Evolutionary conservation across 306 rosid species (phyloP), one percentile per base, ranked within the genome.

Genomic region (Cajanus cajan): DNA sequence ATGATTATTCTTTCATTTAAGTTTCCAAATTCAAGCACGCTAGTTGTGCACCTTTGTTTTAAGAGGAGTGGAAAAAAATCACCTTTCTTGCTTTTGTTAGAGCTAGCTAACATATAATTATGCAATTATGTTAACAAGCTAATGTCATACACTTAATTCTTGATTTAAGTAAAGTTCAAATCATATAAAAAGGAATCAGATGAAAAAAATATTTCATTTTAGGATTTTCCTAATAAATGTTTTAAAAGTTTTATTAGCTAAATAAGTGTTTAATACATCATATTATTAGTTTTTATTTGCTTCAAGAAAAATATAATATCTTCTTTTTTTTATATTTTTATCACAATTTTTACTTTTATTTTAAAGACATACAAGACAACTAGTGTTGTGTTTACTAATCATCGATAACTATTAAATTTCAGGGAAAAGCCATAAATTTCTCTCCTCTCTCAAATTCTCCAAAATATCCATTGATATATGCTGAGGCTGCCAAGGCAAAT

Each of bases 351-450:
- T 24, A 22, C 7, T 68, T 43, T 33, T 31, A n/a, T 70, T 65
- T 65, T 9, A 4, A 51, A 31, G 16, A 6, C 7, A 19, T 51
- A 12, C 2, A 47, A 14, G 61, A 8, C 9, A 18, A 33, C 15
- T 77, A 54, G 10, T 51, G 7, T n/a, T 2, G 4, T 44, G 1
- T 28, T 47, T 68, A 63, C 4, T 25, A 1, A 50, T 62, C 2
- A n/a, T 39, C 33, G 63, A 11, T 47, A 25, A 68, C 61, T 41
- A 28, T 36, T 44, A 44, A 57, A 43, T 19, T 50, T 25, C 83
- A 94, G 97, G 98, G 98, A 0, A 73, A 54, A 87, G 91, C 87
- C 67, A 90, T 94, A 73, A 89, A 88, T 73, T 94, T 92, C 84
- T 92, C 94, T 0, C 11, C 82, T 19, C 95, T 94, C 36, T 16